A percentile compares a stretch with the other conserved stretches of the same genome.
Conservation (phyloP, 164 flowering plant genomes). For the Warburgia ugandensis region DNA sequence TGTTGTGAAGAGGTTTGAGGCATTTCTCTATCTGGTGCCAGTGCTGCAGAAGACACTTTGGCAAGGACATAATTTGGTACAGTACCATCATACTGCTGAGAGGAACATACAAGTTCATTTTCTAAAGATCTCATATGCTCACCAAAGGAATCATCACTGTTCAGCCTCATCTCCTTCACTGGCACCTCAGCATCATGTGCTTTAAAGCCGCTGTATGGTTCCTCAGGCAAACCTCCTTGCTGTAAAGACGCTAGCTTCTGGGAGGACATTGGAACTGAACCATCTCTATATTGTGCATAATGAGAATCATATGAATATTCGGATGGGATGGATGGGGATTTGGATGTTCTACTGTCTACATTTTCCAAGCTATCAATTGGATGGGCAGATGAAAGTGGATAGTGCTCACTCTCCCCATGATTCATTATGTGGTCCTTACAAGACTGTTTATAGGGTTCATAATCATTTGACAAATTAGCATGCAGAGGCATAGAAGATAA, state of each 20-base stretch:
- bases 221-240: slow-evolving; percentile 23
- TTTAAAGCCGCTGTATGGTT: slow-evolving; percentile 15
- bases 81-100: slow-evolving; percentile 13
- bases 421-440: slow-evolving; percentile 23
- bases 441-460: slow-evolving; percentile 23
- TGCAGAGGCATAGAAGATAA: slow-evolving; percentile 28
- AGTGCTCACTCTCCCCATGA: slow-evolving; percentile 21
- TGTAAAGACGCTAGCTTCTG: slow-evolving; percentile 21
- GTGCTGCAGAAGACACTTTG: slow-evolving; percentile 24
- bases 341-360: slow-evolving; percentile 15
- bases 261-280: slow-evolving; percentile 15
- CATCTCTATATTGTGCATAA: slow-evolving; percentile 23
- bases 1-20: slow-evolving; percentile 16
- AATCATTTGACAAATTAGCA: slow-evolving; percentile 20
- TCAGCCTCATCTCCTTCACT: slow-evolving; percentile 30
- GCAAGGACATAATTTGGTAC: slow-evolving; percentile 11
- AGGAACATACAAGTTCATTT: slow-evolving; percentile 24
- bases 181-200: slow-evolving; percentile 17
- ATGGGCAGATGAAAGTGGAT: slow-evolving; percentile 17
- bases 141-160: slow-evolving; percentile 23
- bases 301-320: slow-evolving; percentile 26
- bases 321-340: slow-evolving; percentile 21
- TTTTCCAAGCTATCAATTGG: slow-evolving; percentile 18
- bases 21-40: too few species aligned
- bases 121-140: slow-evolving; percentile 20